Base-by-base conservation (phyloP, 768 basidiomycete species). In the Pisolithus microcarpus region DNA sequence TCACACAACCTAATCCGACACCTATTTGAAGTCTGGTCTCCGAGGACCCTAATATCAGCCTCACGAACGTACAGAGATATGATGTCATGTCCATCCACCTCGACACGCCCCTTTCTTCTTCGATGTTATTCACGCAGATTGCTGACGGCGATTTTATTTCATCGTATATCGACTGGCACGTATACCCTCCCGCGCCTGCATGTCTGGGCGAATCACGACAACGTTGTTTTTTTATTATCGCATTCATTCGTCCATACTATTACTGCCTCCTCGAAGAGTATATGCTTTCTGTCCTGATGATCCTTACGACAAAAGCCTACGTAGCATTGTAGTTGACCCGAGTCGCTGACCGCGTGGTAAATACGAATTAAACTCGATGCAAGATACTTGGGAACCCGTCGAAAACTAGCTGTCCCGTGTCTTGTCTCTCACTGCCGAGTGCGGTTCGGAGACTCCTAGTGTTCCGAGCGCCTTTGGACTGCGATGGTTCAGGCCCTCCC, bases 51-150 rank as follows among this genome's bases (percentile, higher is more conserved):
- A 69, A 67, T 67, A 5, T 24, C 43, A 39, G 40, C 51, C 48
- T 43, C 56, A 61, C 51, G 56, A 58, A 57, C 55, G 55, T 56
- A 56, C 59, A 56, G 57, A 53, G 55, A 49, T 26, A 26, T 66
- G 64, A 67, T 55, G 39, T 54, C 61, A 65, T 49, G 63, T 34
- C 47, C 55, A 55, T 61, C 56, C 62, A 52, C 38, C 65, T 53
- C 43, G 30, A 28, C 1, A 1, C 1, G 13, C n/a, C 46, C 18
- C 48, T 28, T 46, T 9, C 34, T 31, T 46, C 16, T 36, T 46
- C 34, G 6, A 28, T 26, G 3, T n/a, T n/a, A 44, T 44, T 23
- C 43, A 28, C 13, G 23, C 42, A 43, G 23, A 15, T 13, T 4
- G 28, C 43, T 43, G 42, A 43, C 23, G 42, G 61, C 45, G 49